These are phyloP conservation scores for Cercophora samala DNA, from an alignment of 495 filamentous ascomycete genomes.

Conservation along the genomic window DNA sequence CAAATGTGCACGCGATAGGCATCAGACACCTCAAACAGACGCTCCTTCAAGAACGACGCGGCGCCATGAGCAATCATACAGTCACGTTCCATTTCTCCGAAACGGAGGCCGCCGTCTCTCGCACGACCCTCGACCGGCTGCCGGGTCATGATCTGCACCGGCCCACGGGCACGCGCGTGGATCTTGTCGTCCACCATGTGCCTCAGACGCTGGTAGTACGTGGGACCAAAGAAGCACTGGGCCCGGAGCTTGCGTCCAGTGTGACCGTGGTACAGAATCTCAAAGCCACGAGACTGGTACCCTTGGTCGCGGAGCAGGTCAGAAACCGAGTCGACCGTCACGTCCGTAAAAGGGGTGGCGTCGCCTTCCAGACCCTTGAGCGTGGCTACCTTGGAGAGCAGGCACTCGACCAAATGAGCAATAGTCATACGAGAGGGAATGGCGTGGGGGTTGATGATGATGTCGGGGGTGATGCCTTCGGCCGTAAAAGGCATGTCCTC, in stretches of 20 bases:
- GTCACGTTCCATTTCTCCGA: slow-evolving; percentile 99
- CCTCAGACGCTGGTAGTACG: slow-evolving; percentile 96
- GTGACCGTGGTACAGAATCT: slow-evolving; percentile 98
- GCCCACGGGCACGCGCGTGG: slow-evolving; percentile 90
- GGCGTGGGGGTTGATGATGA: slow-evolving; percentile 99
- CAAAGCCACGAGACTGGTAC: slow-evolving; percentile 95
- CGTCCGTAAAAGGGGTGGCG: slow-evolving; percentile 96
- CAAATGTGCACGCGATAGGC: slow-evolving; percentile 98
- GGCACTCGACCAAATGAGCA: slow-evolving; percentile 98
- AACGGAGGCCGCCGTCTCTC: slow-evolving; percentile 94
- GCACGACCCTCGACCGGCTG: slow-evolving; percentile 99
- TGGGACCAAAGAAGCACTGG: slow-evolving; percentile 95
- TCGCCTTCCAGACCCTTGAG: slow-evolving; percentile 92
- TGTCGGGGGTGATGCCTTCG: slow-evolving; percentile 86
- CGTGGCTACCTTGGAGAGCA: slow-evolving; percentile 90
- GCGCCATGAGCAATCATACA: slow-evolving; percentile 99
- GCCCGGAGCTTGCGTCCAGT: slow-evolving; percentile 88
- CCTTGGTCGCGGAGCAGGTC: slow-evolving; percentile 83
- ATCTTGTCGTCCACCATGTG: slow-evolving; percentile 99
- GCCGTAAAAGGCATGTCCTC: slow-evolving; percentile 98
- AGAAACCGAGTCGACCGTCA: slow-evolving; percentile 93
- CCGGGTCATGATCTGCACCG: slow-evolving; percentile 93
- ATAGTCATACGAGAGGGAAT: slow-evolving; percentile 99
- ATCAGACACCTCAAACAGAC: slow-evolving; percentile 94
- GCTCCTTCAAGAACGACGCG: slow-evolving; percentile 93